A percentile compares a stretch with the other conserved stretches of the same genome.
phyloP scores from a whole-genome alignment of 495 filamentous ascomycete genomes.

The Letharia lupina region DNA sequence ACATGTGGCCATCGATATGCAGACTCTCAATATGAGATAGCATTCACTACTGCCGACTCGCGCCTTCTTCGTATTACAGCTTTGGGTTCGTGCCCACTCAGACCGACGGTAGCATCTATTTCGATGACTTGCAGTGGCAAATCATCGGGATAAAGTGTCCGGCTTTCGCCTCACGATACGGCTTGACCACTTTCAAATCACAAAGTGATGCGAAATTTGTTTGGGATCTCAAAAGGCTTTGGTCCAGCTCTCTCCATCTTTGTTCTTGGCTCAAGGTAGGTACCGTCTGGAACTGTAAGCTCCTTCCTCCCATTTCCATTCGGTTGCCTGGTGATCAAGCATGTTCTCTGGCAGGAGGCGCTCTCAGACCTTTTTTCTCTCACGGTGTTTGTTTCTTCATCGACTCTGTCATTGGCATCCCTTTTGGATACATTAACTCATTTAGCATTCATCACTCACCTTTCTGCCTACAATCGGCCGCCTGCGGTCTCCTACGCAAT shows the following conservation, averaged over 20 bases:
- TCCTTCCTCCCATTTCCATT: background rate
- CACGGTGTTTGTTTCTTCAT: background rate
- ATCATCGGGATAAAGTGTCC: background rate
- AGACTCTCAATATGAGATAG: background rate
- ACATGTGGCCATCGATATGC: background rate
- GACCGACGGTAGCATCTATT: background rate
- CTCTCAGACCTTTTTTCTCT: background rate
- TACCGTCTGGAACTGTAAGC: background rate
- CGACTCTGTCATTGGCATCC: constrained; percentile 10
- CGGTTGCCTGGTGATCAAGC: background rate
- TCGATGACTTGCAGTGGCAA: background rate
- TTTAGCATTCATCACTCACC: constrained; percentile 16
- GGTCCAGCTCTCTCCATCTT: background rate
- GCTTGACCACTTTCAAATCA: background rate
- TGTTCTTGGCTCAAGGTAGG: background rate
- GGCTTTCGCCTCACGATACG: background rate
- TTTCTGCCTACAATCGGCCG: background rate
- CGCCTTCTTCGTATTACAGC: background rate
- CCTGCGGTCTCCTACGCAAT: background rate
- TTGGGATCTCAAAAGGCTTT: background rate
- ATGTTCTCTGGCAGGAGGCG: background rate
- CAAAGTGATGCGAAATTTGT: background rate
- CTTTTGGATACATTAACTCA: constrained; percentile 19
- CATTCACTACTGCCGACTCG: background rate
- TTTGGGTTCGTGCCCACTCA: background rate